A percentile compares a stretch with the other conserved stretches of the same genome.
Conservation (phyloP, 768 basidiomycete species). For the Xerocomus spinulosus region DNA sequence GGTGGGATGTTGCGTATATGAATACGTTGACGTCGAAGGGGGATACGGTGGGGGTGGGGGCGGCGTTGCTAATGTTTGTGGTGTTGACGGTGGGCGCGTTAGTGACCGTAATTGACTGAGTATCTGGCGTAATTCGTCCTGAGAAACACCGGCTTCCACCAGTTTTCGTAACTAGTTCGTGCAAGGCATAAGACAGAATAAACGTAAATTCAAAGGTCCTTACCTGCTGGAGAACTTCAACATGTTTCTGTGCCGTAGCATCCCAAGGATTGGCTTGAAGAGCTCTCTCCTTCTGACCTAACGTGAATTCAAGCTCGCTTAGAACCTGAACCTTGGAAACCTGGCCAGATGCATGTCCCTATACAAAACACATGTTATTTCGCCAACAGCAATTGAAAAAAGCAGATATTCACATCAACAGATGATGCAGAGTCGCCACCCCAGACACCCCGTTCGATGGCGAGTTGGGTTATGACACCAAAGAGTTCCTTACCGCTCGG, state of each 20-base stretch:
- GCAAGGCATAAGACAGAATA: conserved; percentile 4
- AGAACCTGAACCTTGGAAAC: conserved; percentile 77
- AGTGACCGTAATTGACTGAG: conserved; percentile 63
- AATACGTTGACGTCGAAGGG: conserved; percentile 23
- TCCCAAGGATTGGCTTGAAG: conserved; percentile 75
- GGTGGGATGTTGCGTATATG: conserved; percentile 31
- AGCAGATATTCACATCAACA: conserved; percentile 35
- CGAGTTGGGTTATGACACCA: conserved; percentile 69
- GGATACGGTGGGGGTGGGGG: conserved; percentile 21
- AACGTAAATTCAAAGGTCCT: conserved; percentile 18
- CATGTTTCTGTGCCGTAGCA: conserved; percentile 58
- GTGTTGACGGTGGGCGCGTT: conserved; percentile 39
- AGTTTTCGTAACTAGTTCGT: conserved; percentile 55
- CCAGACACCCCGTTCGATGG: conserved; percentile 85
- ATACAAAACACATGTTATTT: conserved; percentile 17
- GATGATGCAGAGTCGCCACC: conserved; percentile 45
- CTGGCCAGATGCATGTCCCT: conserved; percentile 38
- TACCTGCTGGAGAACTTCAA: conserved; percentile 79
- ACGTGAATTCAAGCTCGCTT: conserved; percentile 75
- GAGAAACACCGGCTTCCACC: conserved; percentile 76
- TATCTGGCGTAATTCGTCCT: conserved; percentile 75
- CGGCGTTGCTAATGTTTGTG: conserved; percentile 32
- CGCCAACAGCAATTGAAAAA: not conserved
- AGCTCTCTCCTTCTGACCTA: conserved; percentile 74
- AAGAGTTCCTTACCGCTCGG: conserved; percentile 82